Evolutionary conservation across 2,329 filamentous ascomycete genomes (phyloP), one percentile per base, ranked within the genome.

Genomic region (Emmonsiellopsis sp.): DNA sequence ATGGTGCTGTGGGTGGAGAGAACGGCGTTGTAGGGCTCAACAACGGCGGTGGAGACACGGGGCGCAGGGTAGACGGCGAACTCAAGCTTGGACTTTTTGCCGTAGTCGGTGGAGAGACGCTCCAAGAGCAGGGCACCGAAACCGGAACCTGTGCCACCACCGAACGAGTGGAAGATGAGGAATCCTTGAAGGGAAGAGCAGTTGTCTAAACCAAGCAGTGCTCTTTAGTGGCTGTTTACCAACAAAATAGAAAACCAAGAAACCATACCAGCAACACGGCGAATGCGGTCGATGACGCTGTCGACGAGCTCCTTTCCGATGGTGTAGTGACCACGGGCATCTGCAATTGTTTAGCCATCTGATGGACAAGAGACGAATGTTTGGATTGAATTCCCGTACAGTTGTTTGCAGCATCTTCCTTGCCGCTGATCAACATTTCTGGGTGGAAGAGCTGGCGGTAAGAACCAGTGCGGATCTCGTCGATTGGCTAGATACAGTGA

Each of bases 371-470:
- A 39, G 34, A 37, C n/a, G 17, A 17, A 17, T 33, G 7, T 33
- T 14, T 14, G 6, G 4, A 33, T 10, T 36, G 9, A 36, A 13
- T 31, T 5, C 39, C 56, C 73, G 51, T 69, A 80, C 77, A 85
- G 71, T 85, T 85, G 68, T 85, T 85, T 61, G 82, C 81, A 55
- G 82, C 82, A 71, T 85, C 82, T 66, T 85, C 82, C 71, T 85
- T 85, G 62, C 82, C 82, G 65, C 79, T 84, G 61, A 85, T 79
- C 71, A 85, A 72, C 60, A 81, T 71, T 66, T 85, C 82, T 17
- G 82, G 82, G 67, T 85, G 82, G 71, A 84, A 85, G 51, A 85
- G 74, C 60, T 81, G 74, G 60, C 80, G 77, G 71, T 83, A 84
- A 59, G 71, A 60, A 60, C 82, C 82, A 56, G 79, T 83, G 56